Conservation (phyloP, 805 yeast species). For the Hanseniaspora pseudoguilliermondii region DNA sequence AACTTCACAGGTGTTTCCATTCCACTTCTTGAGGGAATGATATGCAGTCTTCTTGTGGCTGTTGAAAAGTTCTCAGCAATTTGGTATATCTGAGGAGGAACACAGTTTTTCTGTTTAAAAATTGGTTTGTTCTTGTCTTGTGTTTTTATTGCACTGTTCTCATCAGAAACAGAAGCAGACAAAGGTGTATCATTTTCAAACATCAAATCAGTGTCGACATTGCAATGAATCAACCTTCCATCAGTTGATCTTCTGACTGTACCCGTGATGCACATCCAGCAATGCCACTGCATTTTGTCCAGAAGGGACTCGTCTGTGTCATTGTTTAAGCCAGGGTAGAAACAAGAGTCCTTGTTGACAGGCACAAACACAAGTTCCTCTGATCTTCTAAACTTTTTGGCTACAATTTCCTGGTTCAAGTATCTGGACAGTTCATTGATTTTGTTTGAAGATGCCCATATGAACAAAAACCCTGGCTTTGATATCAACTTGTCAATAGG, state of each 20-base stretch:
- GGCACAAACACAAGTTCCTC: conserved; percentile 82
- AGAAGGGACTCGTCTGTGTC: conserved; percentile 39
- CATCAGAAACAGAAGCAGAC: not conserved
- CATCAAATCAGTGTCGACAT: conserved; percentile 77
- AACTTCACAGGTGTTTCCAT: conserved; percentile 46
- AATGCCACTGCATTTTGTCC: conserved; percentile 81
- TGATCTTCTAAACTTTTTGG: conserved; percentile 67
- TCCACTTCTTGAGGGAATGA: conserved; percentile 64
- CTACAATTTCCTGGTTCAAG: conserved; percentile 42
- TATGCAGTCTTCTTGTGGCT: conserved; percentile 70
- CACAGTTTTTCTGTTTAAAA: conserved; percentile 32
- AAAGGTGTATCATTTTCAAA: conserved; percentile 38
- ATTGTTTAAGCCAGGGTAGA: conserved; percentile 44
- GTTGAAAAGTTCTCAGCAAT: conserved; percentile 83
- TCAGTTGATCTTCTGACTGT: conserved; percentile 80
- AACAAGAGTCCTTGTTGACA: conserved; percentile 48
- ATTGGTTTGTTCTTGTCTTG: not conserved
- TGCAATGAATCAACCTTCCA: conserved; percentile 76
- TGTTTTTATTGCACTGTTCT: not conserved
- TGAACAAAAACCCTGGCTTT: conserved; percentile 72
- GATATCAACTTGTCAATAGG: conserved; percentile 66
- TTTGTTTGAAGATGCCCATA: conserved; percentile 76
- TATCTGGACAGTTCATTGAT: conserved; percentile 48
- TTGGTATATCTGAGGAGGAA: conserved; percentile 64
- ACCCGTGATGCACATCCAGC: conserved; percentile 96